Conservation (phyloP, 2,329 filamentous ascomycete genomes). For the Dactylonectria macrodidyma region DNA sequence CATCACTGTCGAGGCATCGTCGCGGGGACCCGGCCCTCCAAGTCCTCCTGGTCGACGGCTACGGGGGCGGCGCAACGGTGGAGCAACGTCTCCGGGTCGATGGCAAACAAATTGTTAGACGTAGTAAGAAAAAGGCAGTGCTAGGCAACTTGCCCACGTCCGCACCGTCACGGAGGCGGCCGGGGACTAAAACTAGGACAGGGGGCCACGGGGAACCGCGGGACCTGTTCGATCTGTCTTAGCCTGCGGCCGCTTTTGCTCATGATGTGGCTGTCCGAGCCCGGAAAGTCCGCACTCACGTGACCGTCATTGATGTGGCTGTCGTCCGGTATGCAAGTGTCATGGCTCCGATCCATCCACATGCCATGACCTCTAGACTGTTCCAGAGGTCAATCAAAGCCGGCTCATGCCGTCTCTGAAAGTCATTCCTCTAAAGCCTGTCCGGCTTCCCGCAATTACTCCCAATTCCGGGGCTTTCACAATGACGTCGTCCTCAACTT, state of each 20-base stretch:
- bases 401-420: neutral
- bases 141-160: neutral
- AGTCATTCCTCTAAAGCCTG: neutral
- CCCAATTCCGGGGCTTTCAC: neutral
- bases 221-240: slow-evolving; percentile 12
- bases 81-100: slow-evolving; percentile 1
- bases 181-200: slow-evolving; percentile 19
- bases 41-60: neutral
- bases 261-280: neutral
- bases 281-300: neutral
- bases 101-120: neutral
- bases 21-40: neutral
- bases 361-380: slow-evolving; percentile 6
- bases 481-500: neutral
- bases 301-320: neutral
- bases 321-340: slow-evolving; percentile 3
- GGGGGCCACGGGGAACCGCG: slow-evolving; percentile 19
- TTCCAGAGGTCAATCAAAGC: neutral
- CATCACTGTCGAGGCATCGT: neutral
- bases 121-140: neutral
- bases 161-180: slow-evolving; percentile 28
- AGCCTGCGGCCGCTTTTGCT: slow-evolving; percentile 15
- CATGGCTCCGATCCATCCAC: slow-evolving; percentile 4
- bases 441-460: neutral
- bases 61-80: slow-evolving; percentile 6